Conservation (phyloP, 106 monocot species). For the Acorus gramineus region DNA sequence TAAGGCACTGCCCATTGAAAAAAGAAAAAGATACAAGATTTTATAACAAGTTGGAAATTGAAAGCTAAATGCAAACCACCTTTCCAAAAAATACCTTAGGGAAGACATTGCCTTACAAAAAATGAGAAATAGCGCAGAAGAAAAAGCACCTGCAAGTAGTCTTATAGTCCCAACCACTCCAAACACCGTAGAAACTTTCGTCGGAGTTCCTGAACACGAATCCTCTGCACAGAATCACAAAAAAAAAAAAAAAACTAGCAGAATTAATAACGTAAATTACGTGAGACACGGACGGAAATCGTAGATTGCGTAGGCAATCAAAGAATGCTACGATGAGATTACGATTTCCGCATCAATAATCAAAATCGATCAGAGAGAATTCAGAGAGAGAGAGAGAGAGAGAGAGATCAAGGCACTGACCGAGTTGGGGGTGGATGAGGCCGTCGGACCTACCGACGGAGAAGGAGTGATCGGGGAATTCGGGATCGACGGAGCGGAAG, state of each 20-base stretch:
- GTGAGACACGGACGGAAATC: neutral
- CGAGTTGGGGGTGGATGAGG: conserved; percentile 21
- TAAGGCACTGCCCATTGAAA: no score
- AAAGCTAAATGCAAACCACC: no score
- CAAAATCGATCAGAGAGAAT: neutral
- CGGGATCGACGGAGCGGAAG: conserved; percentile 62
- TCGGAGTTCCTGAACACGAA: conserved; percentile 22
- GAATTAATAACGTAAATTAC: neutral
- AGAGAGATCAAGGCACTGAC: conserved; percentile 10
- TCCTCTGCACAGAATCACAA: conserved; percentile 26
- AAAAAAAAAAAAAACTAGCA: no score
- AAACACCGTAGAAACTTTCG: conserved; percentile 49
- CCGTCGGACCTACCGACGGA: conserved; percentile 58
- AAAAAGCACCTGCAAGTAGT: conserved; percentile 57
- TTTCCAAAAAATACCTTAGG: no score
- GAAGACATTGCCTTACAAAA: no score
- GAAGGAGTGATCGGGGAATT: conserved; percentile 34
- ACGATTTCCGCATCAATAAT: neutral
- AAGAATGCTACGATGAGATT: neutral
- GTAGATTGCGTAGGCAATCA: neutral
- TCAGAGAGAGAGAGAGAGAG: neutral
- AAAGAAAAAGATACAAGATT: no score
- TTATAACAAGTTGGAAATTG: no score
- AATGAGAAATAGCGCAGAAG: no score
- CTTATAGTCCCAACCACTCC: conserved; percentile 71